Percentiles rank a stretch among this genome's conserved stretches.
phyloP scores from a whole-genome alignment of 768 basidiomycete genomes.

The Tricholoma flavovirens region DNA sequence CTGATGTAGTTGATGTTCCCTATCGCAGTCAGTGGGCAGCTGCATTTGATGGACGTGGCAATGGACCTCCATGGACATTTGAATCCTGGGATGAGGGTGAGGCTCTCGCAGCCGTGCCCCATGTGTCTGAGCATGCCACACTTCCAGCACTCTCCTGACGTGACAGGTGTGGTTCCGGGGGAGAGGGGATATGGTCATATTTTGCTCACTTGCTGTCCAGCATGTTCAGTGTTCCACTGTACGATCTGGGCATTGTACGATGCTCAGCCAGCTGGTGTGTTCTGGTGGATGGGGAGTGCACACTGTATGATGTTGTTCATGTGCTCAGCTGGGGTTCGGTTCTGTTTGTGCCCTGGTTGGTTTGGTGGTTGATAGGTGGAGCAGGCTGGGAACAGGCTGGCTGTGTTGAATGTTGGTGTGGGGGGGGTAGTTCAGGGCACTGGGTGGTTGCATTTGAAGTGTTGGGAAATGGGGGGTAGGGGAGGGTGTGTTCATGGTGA shows the following conservation, averaged over 20 bases:
- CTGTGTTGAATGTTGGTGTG: too few species aligned
- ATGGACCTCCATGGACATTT: not conserved
- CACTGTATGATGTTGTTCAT: not conserved
- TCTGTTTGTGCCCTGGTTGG: too few species aligned
- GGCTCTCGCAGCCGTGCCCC: not conserved
- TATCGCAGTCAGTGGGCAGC: too few species aligned
- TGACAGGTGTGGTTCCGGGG: too few species aligned
- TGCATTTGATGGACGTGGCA: not conserved
- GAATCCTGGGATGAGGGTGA: not conserved
- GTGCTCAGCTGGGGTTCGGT: not conserved
- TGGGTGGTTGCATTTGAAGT: too few species aligned
- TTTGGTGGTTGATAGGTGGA: not conserved
- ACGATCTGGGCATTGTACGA: not conserved
- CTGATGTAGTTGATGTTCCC: not conserved
- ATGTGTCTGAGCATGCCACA: not conserved
- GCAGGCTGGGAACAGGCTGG: too few species aligned
- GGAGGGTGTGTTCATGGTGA: too few species aligned
- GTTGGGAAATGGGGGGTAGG: too few species aligned
- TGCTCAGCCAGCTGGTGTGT: not conserved
- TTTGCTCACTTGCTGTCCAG: too few species aligned
- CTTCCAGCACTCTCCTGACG: too few species aligned
- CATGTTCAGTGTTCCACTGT: not conserved
- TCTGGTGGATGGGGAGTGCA: not conserved
- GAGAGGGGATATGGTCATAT: too few species aligned
- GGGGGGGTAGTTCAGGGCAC: too few species aligned